A percentile compares a stretch with the other conserved stretches of the same genome.
Conservation (phyloP, 345 rosid species). For the Erysimum cheiranthoides region DNA sequence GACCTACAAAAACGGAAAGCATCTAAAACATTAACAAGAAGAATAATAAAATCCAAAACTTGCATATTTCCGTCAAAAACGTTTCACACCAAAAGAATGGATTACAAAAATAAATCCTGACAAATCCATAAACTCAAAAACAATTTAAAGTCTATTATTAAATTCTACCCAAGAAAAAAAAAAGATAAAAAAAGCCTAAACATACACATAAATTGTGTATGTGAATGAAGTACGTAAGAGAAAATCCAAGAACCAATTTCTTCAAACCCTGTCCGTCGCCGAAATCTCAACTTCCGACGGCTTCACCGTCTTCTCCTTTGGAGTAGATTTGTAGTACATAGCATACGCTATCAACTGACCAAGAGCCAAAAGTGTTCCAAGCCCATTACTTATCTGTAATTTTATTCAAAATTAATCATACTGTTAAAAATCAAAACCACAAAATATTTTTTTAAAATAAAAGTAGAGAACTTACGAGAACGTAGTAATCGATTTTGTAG, state of each 20-base stretch:
- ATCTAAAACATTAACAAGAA: background rate
- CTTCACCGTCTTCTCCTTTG: constrained; percentile 36
- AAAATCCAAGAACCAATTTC: background rate
- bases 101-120: background rate
- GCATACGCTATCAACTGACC: constrained; percentile 54
- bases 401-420: background rate
- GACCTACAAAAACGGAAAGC: background rate
- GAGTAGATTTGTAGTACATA: constrained; percentile 45
- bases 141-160: constrained; percentile 13
- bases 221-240: constrained; percentile 17
- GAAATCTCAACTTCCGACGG: constrained; percentile 57
- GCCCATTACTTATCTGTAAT: constrained; percentile 64
- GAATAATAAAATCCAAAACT: background rate
- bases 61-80: constrained; percentile 1
- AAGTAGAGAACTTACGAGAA: constrained; percentile 49
- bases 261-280: constrained; percentile 12
- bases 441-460: background rate
- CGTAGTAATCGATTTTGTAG: constrained; percentile 49
- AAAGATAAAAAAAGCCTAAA: background rate
- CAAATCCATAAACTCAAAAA: constrained; percentile 3
- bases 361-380: constrained; percentile 51
- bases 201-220: constrained; percentile 38
- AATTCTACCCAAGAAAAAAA: background rate
- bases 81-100: constrained; percentile 15
- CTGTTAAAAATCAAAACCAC: background rate